Conservation (phyloP, 148 eudicot species). For the Fallopia convolvulus region DNA sequence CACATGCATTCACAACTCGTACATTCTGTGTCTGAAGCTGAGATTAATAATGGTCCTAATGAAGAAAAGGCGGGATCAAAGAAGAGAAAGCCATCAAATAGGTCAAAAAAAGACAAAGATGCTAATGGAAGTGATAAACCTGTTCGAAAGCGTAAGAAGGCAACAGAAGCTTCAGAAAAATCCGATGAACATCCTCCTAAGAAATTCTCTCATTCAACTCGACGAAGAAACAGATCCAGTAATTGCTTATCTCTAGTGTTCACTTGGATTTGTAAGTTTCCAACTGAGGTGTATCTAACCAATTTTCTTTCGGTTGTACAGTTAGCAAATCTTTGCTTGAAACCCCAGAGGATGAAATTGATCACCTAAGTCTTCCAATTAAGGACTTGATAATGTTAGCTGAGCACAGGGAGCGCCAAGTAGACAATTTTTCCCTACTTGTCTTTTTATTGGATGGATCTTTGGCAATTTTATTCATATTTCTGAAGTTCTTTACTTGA, state of each 20-base stretch:
- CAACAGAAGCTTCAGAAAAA: slow-evolving; percentile 27
- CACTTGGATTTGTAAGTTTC: neutral
- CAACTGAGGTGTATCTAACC: neutral
- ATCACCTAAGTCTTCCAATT: slow-evolving; percentile 36
- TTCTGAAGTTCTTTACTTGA: neutral
- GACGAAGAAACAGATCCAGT: slow-evolving; percentile 60
- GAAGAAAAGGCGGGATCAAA: slow-evolving; percentile 25
- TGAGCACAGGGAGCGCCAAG: slow-evolving; percentile 54
- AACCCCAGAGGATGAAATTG: slow-evolving; percentile 73
- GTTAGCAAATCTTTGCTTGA: slow-evolving; percentile 68
- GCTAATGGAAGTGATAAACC: slow-evolving; percentile 14
- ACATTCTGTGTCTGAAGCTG: slow-evolving; percentile 11
- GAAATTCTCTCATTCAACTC: slow-evolving; percentile 68
- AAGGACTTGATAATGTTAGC: slow-evolving; percentile 61
- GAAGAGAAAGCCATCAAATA: slow-evolving; percentile 23
- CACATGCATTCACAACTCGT: neutral
- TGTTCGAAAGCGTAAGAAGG: slow-evolving; percentile 29
- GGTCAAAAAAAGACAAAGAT: slow-evolving; percentile 39
- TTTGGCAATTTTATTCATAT: slow-evolving; percentile 2
- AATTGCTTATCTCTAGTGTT: slow-evolving; percentile 8
- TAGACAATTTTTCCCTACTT: slow-evolving; percentile 18
- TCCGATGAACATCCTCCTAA: slow-evolving; percentile 32
- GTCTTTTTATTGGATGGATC: slow-evolving; percentile 1
- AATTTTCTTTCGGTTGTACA: slow-evolving; percentile 14
- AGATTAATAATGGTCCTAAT: slow-evolving; percentile 21